Conservation (phyloP, 1,284 basidiomycete genomes). For the Lignosus rhinocerotis region DNA sequence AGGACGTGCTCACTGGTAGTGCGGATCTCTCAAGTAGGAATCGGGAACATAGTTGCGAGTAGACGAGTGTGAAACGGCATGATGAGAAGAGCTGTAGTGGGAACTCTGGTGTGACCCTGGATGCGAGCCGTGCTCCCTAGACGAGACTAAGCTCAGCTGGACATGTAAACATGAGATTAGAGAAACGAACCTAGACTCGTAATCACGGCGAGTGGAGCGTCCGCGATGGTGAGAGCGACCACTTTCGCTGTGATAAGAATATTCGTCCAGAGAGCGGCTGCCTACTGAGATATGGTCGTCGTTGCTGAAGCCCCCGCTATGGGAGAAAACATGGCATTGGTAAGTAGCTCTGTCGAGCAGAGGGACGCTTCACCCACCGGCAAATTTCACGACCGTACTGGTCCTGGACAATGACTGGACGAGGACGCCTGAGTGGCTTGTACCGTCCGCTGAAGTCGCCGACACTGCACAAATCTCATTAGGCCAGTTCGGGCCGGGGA, state of each 20-base stretch:
- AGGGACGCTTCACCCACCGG: conserved; percentile 19
- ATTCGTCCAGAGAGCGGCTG: conserved; percentile 20
- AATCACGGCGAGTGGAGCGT: conserved; percentile 7
- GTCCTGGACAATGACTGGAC: conserved; percentile 35
- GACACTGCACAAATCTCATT: conserved; percentile 16
- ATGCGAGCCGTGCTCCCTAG: conserved; percentile 2
- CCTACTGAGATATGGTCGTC: conserved; percentile 26
- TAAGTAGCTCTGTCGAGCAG: background rate
- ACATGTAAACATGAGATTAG: background rate
- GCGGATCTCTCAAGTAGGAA: conserved; percentile 21
- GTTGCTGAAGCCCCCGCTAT: conserved; percentile 28
- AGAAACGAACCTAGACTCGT: conserved; percentile 8
- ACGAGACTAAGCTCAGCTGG: background rate
- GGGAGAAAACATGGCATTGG: background rate
- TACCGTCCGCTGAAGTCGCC: conserved; percentile 34
- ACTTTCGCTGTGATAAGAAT: conserved; percentile 20
- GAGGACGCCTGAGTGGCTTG: conserved; percentile 23
- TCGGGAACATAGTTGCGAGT: conserved; percentile 5
- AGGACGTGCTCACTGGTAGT: conserved; percentile 19
- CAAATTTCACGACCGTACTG: conserved; percentile 33
- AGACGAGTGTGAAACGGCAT: conserved; percentile 3
- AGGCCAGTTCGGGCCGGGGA: background rate
- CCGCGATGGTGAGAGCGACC: conserved; percentile 18
- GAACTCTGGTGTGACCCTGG: conserved; percentile 1
- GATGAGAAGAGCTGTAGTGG: background rate